Evolutionary conservation across 1,284 basidiomycete species (phyloP).

Genomic region (Boletellus dicymbophilus): DNA sequence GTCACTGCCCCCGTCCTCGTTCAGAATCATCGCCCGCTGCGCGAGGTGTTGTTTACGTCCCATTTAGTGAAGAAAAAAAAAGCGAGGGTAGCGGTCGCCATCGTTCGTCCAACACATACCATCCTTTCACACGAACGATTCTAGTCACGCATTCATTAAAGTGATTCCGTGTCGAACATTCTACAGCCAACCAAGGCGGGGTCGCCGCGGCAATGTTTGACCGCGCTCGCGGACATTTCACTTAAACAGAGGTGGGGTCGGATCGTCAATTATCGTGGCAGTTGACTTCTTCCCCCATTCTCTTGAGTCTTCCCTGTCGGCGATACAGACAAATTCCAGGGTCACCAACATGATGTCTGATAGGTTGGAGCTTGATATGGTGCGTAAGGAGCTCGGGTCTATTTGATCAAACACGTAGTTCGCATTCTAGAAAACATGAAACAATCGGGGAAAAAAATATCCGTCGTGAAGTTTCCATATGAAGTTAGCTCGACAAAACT

Average conservation of each 20-base stretch:
- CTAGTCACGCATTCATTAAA: background rate
- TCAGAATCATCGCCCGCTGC: background rate
- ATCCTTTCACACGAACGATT: background rate
- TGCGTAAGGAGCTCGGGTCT: background rate
- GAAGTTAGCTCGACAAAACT: too few relatives aligned
- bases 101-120: background rate
- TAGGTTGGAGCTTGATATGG: background rate
- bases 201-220: background rate
- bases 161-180: conserved; percentile 15
- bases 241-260: background rate
- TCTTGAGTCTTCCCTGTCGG: background rate
- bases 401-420: conserved; percentile 5
- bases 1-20: too few relatives aligned
- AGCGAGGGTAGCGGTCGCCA: too few relatives aligned
- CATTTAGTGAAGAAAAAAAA: too few relatives aligned
- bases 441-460: too few relatives aligned
- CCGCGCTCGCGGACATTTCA: background rate
- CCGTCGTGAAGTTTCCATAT: too few relatives aligned
- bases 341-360: background rate
- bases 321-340: background rate
- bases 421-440: conserved; percentile 6
- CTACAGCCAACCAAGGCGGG: too few relatives aligned
- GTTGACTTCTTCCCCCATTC: background rate
- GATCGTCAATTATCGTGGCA: conserved; percentile 13
- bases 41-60: too few relatives aligned